A percentile compares a stretch with the other conserved stretches of the same genome.
Conservation (phyloP, 331 rosid species). For the Acacia pycnantha region DNA sequence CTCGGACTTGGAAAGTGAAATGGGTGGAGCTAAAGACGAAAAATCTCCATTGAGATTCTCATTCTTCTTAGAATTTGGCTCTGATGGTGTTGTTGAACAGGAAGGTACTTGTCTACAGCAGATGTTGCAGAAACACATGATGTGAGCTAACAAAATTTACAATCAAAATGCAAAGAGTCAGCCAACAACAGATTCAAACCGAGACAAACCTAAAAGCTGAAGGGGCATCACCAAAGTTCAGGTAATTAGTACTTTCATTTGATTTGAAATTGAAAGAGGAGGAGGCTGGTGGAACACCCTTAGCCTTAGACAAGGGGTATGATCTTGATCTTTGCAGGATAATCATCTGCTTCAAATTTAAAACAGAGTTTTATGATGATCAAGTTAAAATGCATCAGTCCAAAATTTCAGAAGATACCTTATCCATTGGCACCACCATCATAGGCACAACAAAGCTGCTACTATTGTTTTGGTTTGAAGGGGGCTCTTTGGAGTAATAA, state of each 20-base stretch:
- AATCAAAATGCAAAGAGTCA: neutral
- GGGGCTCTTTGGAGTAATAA: constrained; percentile 79
- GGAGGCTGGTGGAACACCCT: constrained; percentile 35
- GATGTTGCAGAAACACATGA: neutral
- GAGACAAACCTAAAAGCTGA: constrained; percentile 46
- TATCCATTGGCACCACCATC: constrained; percentile 42
- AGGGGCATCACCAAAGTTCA: constrained; percentile 31
- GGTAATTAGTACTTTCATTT: constrained; percentile 34
- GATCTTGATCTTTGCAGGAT: constrained; percentile 18
- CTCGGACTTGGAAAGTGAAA: constrained; percentile 30
- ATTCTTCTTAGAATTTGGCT: constrained; percentile 40
- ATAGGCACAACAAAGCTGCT: constrained; percentile 32
- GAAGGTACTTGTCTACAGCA: constrained; percentile 52
- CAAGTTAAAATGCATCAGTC: neutral
- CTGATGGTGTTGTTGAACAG: constrained; percentile 41
- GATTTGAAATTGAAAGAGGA: constrained; percentile 47
- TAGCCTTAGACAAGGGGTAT: constrained; percentile 52
- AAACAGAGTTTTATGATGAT: neutral
- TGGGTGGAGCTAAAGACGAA: constrained; percentile 62
- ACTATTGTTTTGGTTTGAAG: constrained; percentile 90
- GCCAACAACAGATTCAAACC: constrained; percentile 38
- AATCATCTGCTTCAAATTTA: constrained; percentile 40
- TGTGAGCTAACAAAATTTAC: constrained; percentile 19
- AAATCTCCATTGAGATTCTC: constrained; percentile 49
- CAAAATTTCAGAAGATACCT: constrained; percentile 39